Evolutionary conservation across 345 rosid genomes (phyloP).

Genomic region (Corymbia maculata): DNA sequence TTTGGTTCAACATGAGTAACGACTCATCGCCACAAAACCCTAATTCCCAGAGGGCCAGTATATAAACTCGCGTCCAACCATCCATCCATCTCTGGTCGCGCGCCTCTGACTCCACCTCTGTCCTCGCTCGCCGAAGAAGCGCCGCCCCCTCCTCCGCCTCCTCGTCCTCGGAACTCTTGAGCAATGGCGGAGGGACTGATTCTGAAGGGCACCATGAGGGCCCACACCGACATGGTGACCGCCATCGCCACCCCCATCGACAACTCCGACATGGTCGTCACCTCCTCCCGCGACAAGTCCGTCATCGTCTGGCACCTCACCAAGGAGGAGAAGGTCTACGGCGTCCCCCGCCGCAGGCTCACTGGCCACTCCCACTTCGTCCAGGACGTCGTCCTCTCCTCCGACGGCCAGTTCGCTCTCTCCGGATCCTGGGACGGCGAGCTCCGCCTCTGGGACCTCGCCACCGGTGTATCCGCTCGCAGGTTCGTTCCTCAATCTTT

Average conservation of each 20-base stretch:
- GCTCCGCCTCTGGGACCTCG: constrained; percentile 53
- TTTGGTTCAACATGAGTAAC: not conserved
- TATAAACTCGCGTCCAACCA: not conserved
- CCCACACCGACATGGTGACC: constrained; percentile 94
- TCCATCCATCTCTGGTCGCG: not conserved
- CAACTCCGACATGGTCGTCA: constrained; percentile 83
- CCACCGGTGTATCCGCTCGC: constrained; percentile 32
- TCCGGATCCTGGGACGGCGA: constrained; percentile 55
- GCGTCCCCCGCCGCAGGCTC: constrained; percentile 79
- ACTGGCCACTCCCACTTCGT: constrained; percentile 96
- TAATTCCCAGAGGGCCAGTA: not conserved
- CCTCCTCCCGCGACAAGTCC: constrained; percentile 95
- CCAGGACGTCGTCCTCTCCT: constrained; percentile 92
- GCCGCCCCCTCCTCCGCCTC: not conserved
- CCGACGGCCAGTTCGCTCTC: constrained; percentile 60
- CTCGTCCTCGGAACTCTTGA: not conserved
- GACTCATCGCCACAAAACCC: not conserved
- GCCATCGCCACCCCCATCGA: constrained; percentile 93
- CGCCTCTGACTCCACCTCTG: not conserved
- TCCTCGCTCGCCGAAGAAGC: not conserved
- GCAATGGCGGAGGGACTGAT: constrained; percentile 65
- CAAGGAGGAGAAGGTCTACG: constrained; percentile 81
- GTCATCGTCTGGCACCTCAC: constrained; percentile 82
- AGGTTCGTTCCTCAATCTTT: not conserved
- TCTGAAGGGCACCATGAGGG: constrained; percentile 84